Percentiles rank a stretch among this genome's conserved stretches.
These are phyloP conservation scores for Epichloe gansuensis DNA, from an alignment of 2,329 filamentous ascomycete species.

Conservation along the genomic window DNA sequence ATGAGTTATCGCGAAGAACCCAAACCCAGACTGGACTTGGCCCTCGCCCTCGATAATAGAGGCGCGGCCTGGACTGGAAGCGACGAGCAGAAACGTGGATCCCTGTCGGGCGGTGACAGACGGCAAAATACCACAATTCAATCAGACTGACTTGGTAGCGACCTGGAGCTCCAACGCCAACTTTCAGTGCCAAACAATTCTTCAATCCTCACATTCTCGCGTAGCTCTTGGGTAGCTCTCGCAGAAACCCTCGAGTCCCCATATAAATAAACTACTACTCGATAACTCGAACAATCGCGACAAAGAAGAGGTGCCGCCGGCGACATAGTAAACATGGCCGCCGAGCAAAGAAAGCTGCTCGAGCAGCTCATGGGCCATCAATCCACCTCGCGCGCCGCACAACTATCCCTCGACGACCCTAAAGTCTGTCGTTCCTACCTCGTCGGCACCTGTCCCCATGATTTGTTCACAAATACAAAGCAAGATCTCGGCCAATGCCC, in stretches of 20 bases:
- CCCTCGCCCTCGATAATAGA: slow-evolving; percentile 8
- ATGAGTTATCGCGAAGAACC: neutral
- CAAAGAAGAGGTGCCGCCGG: neutral
- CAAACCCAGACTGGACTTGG: no score
- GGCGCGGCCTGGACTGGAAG: neutral
- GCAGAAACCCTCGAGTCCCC: neutral
- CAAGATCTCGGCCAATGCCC: slow-evolving; percentile 85
- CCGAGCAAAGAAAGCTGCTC: slow-evolving; percentile 95
- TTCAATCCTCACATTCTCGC: neutral
- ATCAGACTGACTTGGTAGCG: neutral
- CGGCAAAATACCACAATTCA: slow-evolving; percentile 1
- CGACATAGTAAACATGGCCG: slow-evolving; percentile 51
- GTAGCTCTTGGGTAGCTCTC: neutral
- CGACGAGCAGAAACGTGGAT: slow-evolving; percentile 1
- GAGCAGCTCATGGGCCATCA: slow-evolving; percentile 88
- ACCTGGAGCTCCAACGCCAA: neutral
- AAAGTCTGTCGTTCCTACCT: slow-evolving; percentile 95
- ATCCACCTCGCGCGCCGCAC: slow-evolving; percentile 58
- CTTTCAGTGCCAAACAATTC: neutral
- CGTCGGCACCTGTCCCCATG: slow-evolving; percentile 87
- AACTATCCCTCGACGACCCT: slow-evolving; percentile 77
- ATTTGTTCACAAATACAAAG: slow-evolving; percentile 99
- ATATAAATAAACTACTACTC: no score
- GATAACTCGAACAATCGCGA: neutral
- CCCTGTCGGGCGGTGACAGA: slow-evolving; percentile 11